Conservation (phyloP, 163 green algal genomes). For the Scenedesmus sp. region DNA sequence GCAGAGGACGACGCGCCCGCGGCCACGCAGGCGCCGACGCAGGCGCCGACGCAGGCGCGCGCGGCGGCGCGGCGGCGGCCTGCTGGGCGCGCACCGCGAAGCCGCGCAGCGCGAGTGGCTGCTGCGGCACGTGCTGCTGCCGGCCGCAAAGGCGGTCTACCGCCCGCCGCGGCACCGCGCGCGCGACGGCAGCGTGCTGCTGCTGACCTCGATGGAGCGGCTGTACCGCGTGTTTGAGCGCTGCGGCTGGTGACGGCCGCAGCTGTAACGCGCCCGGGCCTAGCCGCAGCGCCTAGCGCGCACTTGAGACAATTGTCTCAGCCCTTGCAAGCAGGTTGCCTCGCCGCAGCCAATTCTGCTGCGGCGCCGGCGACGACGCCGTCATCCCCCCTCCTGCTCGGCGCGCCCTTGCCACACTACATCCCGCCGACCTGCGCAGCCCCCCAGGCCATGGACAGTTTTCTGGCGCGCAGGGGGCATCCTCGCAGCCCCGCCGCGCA, state of each 20-base stretch:
- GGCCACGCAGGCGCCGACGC: conserved; percentile 4
- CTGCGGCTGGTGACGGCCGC: conserved; percentile 68
- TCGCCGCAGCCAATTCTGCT: no score
- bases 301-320: not conserved
- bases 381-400: no score
- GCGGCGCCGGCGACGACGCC: no score
- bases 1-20: no score
- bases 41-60: not conserved
- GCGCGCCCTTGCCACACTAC: no score
- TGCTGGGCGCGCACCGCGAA: conserved; percentile 21
- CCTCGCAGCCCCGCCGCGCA: no score
- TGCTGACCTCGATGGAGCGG: conserved; percentile 87
- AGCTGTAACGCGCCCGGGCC: not conserved
- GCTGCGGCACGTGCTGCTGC: conserved; percentile 82
- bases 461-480: no score
- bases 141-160: conserved; percentile 68
- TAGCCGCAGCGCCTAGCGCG: not conserved
- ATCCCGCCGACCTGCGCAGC: no score
- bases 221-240: conserved; percentile 96
- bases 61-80: conserved; percentile 3
- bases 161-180: conserved; percentile 60
- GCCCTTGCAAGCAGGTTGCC: not conserved
- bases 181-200: conserved; percentile 79
- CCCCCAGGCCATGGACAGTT: no score
- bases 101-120: conserved; percentile 29